Conservation (phyloP, 352 stramenopile species). For the Phytophthora podocarpi region DNA sequence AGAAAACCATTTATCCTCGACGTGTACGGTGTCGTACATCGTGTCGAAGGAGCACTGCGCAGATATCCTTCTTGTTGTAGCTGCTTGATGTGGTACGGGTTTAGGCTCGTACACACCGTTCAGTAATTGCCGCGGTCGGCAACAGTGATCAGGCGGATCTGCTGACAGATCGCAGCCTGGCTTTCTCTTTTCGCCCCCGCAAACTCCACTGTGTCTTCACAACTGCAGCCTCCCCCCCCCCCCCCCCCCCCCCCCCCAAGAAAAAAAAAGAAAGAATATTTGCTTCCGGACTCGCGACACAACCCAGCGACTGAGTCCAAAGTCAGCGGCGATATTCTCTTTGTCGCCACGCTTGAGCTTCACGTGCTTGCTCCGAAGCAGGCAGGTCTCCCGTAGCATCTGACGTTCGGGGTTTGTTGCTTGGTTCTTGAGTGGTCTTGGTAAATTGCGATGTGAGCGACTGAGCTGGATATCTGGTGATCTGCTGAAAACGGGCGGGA, state of each 20-base stretch:
- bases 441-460: not conserved
- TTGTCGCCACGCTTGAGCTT: not conserved
- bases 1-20: constrained; percentile 9
- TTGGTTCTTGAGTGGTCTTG: not conserved
- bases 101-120: not conserved
- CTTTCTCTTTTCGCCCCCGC: not conserved
- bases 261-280: no score
- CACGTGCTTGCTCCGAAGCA: not conserved
- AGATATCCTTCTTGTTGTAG: constrained; percentile 7
- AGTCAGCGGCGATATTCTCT: not conserved
- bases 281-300: not conserved
- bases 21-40: constrained; percentile 2
- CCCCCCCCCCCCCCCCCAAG: no score
- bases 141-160: not conserved
- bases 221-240: not conserved
- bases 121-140: not conserved
- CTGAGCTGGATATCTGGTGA: not conserved
- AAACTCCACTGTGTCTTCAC: not conserved
- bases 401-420: not conserved
- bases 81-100: not conserved
- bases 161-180: not conserved
- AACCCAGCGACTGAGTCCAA: not conserved
- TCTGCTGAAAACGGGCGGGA: not conserved
- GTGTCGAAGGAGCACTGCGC: not conserved
- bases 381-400: no score